Base-by-base conservation (phyloP, 2,329 filamentous ascomycete genomes). In the Xylaria sp. region DNA sequence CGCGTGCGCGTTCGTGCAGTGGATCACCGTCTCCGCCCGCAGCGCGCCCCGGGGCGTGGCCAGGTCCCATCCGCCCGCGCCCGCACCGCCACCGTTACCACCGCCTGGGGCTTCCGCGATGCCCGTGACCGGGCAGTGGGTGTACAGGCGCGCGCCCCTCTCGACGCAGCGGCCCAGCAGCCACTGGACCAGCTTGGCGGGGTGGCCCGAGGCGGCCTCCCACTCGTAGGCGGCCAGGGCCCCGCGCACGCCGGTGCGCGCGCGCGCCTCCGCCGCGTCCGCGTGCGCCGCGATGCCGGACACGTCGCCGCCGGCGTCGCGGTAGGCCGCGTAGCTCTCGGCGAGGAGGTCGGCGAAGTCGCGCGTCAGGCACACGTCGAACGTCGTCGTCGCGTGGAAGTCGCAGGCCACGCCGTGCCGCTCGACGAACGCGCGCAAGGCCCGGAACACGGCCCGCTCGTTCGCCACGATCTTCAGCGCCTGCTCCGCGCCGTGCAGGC, bases 161-260 rank as follows among this genome's bases (percentile, higher is more conserved):
- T 63, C 62, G 5, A 78, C 68, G 13, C 67, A 68, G 16, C 67
- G 62, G 11, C 60, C 62, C 18, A 80, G 64, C 11, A 80, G 68
- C 68, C 76, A 80, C n/a, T 80, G 77, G 1, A 74, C 72, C 18
- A 80, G 62, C 59, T 79, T 80, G 5, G 77, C 77, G 2, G 78
- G 77, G 61, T 80, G 78, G 29, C 69, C 75, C 2, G 76, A 78
- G 2, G 74, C 78, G 13, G 76, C 78, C 3, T 77, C 74, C 78
- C 78, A 80, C 57, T 79, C 77, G 54, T 80, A 80, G 7, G 77
- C 78, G n/a, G 73, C 70, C 9, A 78, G 49, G 0, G 74, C 73
- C 1, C 63, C 64, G 2, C 62, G 45, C 4, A 79, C 67, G 22
- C 72, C 67, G 0, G 76, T 78, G 50, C 64, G 69, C 7, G 42